These are phyloP conservation scores for Russula emetica DNA, from an alignment of 768 basidiomycete species.

Conservation along the genomic window DNA sequence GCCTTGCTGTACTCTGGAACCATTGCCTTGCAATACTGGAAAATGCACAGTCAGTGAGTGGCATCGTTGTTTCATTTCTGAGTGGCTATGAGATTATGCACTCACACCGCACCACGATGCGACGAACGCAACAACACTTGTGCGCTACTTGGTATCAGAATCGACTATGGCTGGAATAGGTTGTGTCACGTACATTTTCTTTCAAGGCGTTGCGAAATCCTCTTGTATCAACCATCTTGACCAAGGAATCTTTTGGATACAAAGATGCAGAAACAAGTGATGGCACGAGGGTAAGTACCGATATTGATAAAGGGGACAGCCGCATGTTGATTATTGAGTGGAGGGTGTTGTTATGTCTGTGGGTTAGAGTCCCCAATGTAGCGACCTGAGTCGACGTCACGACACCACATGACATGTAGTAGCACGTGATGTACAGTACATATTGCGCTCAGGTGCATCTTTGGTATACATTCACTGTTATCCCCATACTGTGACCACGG, in stretches of 20 bases:
- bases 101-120: conserved; percentile 93
- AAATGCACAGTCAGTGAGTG: conserved; percentile 10
- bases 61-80: background rate
- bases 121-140: conserved; percentile 81
- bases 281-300: conserved; percentile 40
- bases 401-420: no score
- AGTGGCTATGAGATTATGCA: conserved; percentile 11
- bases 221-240: conserved; percentile 71
- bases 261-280: conserved; percentile 50
- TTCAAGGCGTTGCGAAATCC: conserved; percentile 70
- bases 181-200: conserved; percentile 54
- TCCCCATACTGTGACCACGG: no score
- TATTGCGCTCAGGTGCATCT: no score
- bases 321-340: background rate
- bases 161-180: background rate
- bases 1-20: conserved; percentile 84
- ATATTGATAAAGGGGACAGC: conserved; percentile 34
- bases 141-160: conserved; percentile 44
- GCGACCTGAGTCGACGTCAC: no score
- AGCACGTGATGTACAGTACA: no score
- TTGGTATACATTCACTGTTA: no score
- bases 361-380: no score
- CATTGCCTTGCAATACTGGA: conserved; percentile 78
- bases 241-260: conserved; percentile 41
- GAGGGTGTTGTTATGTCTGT: background rate